Evolutionary conservation across 495 filamentous ascomycete genomes (phyloP).

Genomic region (Talaromyces wortmannii): DNA sequence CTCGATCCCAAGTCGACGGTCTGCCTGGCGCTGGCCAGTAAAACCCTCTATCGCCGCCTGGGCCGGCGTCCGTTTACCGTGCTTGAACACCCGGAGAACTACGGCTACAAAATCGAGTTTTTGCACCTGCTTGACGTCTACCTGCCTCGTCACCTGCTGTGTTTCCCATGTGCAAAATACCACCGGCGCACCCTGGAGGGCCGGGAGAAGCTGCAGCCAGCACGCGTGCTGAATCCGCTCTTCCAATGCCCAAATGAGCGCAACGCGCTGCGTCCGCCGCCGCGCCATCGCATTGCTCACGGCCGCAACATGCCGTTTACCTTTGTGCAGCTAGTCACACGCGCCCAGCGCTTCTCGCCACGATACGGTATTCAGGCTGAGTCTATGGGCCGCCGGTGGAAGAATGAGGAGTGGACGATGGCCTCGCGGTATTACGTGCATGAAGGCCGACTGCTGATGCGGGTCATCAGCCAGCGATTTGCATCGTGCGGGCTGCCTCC

Average conservation of each 20-base stretch:
- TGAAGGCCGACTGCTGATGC: slow-evolving; percentile 45
- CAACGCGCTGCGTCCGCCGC: slow-evolving; percentile 30
- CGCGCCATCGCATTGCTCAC: slow-evolving; percentile 43
- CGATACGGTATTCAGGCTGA: slow-evolving; percentile 36
- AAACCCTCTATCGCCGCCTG: slow-evolving; percentile 33
- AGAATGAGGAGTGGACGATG: slow-evolving; percentile 42
- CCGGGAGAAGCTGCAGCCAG: slow-evolving; percentile 39
- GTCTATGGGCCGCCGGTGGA: slow-evolving; percentile 41
- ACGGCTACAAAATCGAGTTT: slow-evolving; percentile 34
- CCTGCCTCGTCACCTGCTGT: slow-evolving; percentile 47
- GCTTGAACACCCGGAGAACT: slow-evolving; percentile 30
- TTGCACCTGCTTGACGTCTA: slow-evolving; percentile 34
- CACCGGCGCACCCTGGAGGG: slow-evolving; percentile 43
- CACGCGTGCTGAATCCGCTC: slow-evolving; percentile 42
- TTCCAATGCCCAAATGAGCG: slow-evolving; percentile 41
- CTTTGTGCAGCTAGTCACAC: slow-evolving; percentile 46
- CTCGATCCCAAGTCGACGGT: slow-evolving; percentile 38
- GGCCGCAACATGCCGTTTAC: slow-evolving; percentile 44
- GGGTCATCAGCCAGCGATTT: slow-evolving; percentile 39
- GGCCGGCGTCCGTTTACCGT: slow-evolving; percentile 20
- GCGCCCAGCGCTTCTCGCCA: slow-evolving; percentile 28
- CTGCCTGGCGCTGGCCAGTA: slow-evolving; percentile 38
- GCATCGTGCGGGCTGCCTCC: slow-evolving; percentile 34
- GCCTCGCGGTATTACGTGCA: slow-evolving; percentile 41
- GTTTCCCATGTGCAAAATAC: slow-evolving; percentile 46